These are phyloP conservation scores for Coelastrella sp. DNA, from an alignment of 139 green algal species.

Conservation along the genomic window DNA sequence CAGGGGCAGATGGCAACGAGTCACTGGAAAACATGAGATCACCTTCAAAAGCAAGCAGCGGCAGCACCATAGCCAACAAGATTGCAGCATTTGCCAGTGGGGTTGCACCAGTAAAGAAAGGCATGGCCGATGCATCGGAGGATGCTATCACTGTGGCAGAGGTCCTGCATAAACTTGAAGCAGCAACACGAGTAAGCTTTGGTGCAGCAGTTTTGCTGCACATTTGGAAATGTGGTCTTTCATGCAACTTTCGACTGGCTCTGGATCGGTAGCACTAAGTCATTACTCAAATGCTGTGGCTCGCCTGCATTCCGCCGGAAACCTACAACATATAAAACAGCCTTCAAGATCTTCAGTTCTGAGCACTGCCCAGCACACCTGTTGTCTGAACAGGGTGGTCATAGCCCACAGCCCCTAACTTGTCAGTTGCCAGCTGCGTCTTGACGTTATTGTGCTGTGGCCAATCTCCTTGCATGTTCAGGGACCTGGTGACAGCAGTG, in stretches of 20 bases:
- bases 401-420: too few species aligned
- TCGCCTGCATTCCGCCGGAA: too few species aligned
- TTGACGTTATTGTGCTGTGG: background rate
- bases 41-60: background rate
- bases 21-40: background rate
- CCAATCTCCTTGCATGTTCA: background rate
- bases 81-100: conserved; percentile 49
- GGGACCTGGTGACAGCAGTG: background rate
- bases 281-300: too few species aligned
- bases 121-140: background rate
- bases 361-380: too few species aligned
- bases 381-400: too few species aligned
- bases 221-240: too few species aligned
- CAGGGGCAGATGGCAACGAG: background rate
- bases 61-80: conserved; percentile 40
- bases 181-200: background rate
- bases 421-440: too few species aligned
- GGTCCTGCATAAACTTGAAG: conserved; percentile 46
- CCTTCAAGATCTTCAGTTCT: too few species aligned
- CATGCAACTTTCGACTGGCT: background rate
- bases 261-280: background rate
- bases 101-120: conserved; percentile 37
- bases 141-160: conserved; percentile 36
- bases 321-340: too few species aligned
- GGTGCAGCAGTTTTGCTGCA: background rate